Evolutionary conservation across 129 eudicot species (phyloP).

Genomic region (Sambucus nigra): DNA sequence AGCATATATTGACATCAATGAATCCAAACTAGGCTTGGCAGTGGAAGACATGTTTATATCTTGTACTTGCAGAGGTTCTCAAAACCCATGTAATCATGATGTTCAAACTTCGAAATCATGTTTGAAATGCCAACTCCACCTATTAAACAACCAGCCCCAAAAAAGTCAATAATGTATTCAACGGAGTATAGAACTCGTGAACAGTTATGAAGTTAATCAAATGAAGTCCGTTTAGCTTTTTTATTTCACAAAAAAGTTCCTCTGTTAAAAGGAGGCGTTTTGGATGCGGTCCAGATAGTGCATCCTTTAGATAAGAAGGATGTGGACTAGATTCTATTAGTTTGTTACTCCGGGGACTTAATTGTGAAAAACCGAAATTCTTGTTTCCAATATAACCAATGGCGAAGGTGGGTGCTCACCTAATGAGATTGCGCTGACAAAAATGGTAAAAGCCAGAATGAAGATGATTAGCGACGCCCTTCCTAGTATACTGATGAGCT

Average conservation of each 20-base stretch:
- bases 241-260: too few relatives aligned
- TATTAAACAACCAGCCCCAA: conserved; percentile 20
- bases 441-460: conserved; percentile 76
- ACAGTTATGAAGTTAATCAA: too few relatives aligned
- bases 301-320: too few relatives aligned
- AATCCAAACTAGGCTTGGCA: neutral
- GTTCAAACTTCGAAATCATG: conserved; percentile 66
- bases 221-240: too few relatives aligned
- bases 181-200: too few relatives aligned
- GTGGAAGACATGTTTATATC: conserved; percentile 1
- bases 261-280: too few relatives aligned
- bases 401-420: conserved; percentile 34
- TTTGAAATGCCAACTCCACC: conserved; percentile 94
- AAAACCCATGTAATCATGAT: conserved; percentile 87
- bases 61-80: conserved; percentile 85
- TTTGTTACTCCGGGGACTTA: too few relatives aligned
- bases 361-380: too few relatives aligned
- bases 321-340: too few relatives aligned
- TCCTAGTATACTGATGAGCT: conserved; percentile 57
- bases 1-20: too few relatives aligned
- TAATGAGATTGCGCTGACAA: conserved; percentile 82
- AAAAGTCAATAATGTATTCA: too few relatives aligned
- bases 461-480: conserved; percentile 91
- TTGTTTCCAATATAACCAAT: neutral
- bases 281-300: too few relatives aligned